Percentiles rank a stretch among this genome's conserved stretches.
phyloP scores from a whole-genome alignment of 2,329 filamentous ascomycete species.

The Cercospora sojina region DNA sequence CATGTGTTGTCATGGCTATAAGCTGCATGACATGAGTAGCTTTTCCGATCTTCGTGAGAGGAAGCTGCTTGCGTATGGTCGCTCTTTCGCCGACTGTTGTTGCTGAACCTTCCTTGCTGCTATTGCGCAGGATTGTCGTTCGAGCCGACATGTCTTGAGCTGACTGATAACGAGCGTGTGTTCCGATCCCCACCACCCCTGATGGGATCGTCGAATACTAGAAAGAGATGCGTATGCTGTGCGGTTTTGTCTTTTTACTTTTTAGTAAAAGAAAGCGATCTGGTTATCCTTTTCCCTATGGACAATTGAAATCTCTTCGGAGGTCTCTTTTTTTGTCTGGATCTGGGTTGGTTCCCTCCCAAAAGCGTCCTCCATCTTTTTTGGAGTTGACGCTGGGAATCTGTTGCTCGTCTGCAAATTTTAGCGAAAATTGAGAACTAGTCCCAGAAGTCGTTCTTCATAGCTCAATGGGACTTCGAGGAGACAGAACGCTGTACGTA shows the following conservation, averaged over 20 bases:
- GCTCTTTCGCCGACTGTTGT: conserved; percentile 34
- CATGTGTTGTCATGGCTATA: conserved; percentile 36
- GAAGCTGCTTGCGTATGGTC: conserved; percentile 38
- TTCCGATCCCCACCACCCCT: background rate
- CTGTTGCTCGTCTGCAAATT: conserved; percentile 14
- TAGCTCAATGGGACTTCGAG: conserved; percentile 6
- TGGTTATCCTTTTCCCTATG: conserved; percentile 37
- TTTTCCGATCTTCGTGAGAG: conserved; percentile 36
- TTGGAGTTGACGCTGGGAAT: conserved; percentile 21
- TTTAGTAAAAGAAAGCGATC: conserved; percentile 18
- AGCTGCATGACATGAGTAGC: conserved; percentile 36
- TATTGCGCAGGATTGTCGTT: conserved; percentile 24
- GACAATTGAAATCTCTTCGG: conserved; percentile 20
- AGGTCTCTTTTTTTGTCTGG: background rate
- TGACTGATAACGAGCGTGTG: conserved; percentile 35
- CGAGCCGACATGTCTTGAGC: conserved; percentile 18
- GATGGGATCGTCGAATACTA: background rate
- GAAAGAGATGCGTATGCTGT: conserved; percentile 35
- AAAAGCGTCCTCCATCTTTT: conserved; percentile 9
- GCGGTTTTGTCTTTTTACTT: conserved; percentile 26
- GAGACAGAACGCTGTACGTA: conserved; percentile 26
- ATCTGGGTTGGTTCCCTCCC: conserved; percentile 35
- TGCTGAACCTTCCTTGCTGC: conserved; percentile 30
- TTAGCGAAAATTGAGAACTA: background rate
- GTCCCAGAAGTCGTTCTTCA: background rate